Evolutionary conservation across 192 early-diverging fungal species (phyloP).

Genomic region (Coemansia reversa): DNA sequence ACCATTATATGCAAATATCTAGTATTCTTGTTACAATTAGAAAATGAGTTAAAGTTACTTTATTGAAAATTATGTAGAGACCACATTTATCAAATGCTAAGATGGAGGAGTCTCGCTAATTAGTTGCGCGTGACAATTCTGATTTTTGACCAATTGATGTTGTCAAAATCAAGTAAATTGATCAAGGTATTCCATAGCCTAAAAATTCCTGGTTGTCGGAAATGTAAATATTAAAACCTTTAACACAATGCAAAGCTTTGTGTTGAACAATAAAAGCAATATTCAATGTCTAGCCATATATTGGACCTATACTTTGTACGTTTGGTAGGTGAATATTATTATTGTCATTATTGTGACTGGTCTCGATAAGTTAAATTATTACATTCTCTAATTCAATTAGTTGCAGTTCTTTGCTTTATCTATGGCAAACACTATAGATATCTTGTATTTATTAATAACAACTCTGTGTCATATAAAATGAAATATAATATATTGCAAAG

Average conservation of each 20-base stretch:
- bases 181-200: background rate
- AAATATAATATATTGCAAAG: background rate
- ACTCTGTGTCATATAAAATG: background rate
- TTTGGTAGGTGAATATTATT: background rate
- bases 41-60: too few species aligned
- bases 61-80: too few species aligned
- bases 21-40: too few species aligned
- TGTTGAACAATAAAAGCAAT: background rate
- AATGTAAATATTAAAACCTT: background rate
- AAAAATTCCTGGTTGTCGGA: background rate
- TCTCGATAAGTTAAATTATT: background rate
- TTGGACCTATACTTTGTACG: background rate
- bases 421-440: background rate
- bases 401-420: background rate
- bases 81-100: too few species aligned
- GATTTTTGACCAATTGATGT: background rate
- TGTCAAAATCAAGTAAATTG: background rate
- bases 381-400: background rate
- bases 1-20: background rate
- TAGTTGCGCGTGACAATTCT: too few species aligned
- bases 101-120: too few species aligned
- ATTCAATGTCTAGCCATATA: background rate
- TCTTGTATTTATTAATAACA: background rate
- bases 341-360: background rate
- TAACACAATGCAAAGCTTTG: background rate